Base-by-base conservation (phyloP, 2,329 filamentous ascomycete genomes). In the Chaetoscypha palmicola region DNA sequence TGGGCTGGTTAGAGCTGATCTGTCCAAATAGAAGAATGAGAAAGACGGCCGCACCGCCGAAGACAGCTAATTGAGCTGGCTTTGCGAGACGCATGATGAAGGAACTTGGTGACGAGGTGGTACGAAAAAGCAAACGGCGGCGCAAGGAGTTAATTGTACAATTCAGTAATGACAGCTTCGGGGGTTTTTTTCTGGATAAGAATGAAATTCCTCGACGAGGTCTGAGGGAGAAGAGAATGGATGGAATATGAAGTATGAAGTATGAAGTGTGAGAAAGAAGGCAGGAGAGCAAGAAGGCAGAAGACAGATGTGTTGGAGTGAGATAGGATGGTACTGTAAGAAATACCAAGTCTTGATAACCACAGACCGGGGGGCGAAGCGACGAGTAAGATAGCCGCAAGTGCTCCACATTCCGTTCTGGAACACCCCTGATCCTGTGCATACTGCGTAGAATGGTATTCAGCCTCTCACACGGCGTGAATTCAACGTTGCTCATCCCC, bases 1-100 rank as follows among this genome's bases (percentile, higher is more conserved):
- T 19, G 11, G 38, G 17, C n/a, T 30, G 30, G 24, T 45, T 30
- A 10, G 26, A 35, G 23, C 38, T 38, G n/a, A 47, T 19, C 23
- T 51, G 49, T 5, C 41, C 41, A 17, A 49, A 22, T 9, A 51
- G 21, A 3, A 47, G 31, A 24, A 51, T 39, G 11, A 47, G 17
- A 24, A 49, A 45, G 5, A 49, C 21, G 4, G 46, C 49, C 2
- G 40, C 49, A 9, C 31, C 30, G 16, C 35, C 41, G 16, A 45
- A 43, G 14, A 44, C 28, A 38, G 41, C 45, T 12, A 47, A 43
- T 38, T 48, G 46, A 31, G 43, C 44, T 17, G 46, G 30, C 31
- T 38, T 39, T 34, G 31, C 38, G n/a, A 22, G 33, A n/a, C 45
- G 36, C 37, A 43, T 39, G n/a, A 28, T 44, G 36, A n/a, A 5